A percentile compares a stretch with the other conserved stretches of the same genome.
These are phyloP conservation scores for Dimocarpus longan DNA, from an alignment of 345 rosid genomes.

Conservation along the genomic window DNA sequence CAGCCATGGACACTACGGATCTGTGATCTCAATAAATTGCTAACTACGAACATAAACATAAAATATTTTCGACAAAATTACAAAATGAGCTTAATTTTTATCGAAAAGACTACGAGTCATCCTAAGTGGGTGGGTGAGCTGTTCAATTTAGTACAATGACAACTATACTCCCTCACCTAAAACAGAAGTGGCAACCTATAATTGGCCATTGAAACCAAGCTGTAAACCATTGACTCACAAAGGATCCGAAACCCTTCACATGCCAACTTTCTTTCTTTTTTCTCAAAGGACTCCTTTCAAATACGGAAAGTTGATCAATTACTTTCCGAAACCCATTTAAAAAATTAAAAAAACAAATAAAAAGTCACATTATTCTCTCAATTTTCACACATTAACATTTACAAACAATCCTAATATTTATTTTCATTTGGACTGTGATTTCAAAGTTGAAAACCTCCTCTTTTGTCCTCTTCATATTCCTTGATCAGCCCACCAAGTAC, in stretches of 20 bases:
- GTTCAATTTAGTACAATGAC: too few relatives aligned
- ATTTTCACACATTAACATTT: background rate
- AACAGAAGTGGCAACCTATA: background rate
- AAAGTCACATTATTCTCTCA: slow-evolving; percentile 32
- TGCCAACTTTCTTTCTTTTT: slow-evolving; percentile 4
- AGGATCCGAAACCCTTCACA: background rate
- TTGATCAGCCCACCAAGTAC: background rate
- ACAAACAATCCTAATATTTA: background rate
- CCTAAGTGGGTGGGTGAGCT: too few relatives aligned
- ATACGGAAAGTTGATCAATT: background rate
- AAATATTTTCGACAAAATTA: too few relatives aligned
- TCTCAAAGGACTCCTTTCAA: background rate
- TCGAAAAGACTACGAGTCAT: too few relatives aligned
- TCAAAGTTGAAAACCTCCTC: slow-evolving; percentile 17
- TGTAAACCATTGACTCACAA: background rate
- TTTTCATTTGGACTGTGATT: slow-evolving; percentile 34
- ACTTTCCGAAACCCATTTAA: too few relatives aligned
- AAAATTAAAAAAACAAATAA: too few relatives aligned
- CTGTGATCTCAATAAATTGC: too few relatives aligned
- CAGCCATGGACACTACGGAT: too few relatives aligned
- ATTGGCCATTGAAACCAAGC: background rate
- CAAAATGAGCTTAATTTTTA: too few relatives aligned
- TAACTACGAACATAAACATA: too few relatives aligned
- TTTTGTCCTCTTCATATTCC: background rate
- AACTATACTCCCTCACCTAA: too few relatives aligned